Conservation (phyloP, 2,329 filamentous ascomycete genomes). For the Lecanosticta acicola region DNA sequence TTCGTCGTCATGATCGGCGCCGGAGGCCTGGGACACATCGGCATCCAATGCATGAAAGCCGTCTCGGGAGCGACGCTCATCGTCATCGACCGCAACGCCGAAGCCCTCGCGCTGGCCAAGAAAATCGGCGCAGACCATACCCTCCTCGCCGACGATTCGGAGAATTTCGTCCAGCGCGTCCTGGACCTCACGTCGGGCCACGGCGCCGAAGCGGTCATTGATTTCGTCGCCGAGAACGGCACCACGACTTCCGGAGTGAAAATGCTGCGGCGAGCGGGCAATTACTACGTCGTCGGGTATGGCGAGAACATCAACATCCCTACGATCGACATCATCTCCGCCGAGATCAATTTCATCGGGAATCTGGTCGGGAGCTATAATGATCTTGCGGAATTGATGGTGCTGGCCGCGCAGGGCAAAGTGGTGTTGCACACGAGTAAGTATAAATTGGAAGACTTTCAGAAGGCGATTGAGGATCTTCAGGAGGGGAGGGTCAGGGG, state of each 20-base stretch:
- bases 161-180: conserved; percentile 23
- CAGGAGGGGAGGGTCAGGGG: conserved; percentile 21
- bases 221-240: conserved; percentile 25
- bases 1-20: conserved; percentile 24
- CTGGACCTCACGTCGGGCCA: conserved; percentile 20
- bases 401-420: conserved; percentile 23
- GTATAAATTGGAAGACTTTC: conserved; percentile 26
- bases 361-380: conserved; percentile 24
- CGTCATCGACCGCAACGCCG: conserved; percentile 22
- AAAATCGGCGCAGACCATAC: conserved; percentile 24
- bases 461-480: conserved; percentile 25
- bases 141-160: conserved; percentile 15
- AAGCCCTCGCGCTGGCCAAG: conserved; percentile 23
- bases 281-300: conserved; percentile 26
- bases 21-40: conserved; percentile 23
- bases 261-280: conserved; percentile 24
- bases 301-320: conserved; percentile 21
- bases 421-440: conserved; percentile 22
- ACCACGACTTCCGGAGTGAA: conserved; percentile 23
- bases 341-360: conserved; percentile 26
- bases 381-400: conserved; percentile 24
- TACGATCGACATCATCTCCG: conserved; percentile 25
- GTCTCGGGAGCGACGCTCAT: conserved; percentile 24
- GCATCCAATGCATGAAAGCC: conserved; percentile 25
- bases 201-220: conserved; percentile 25